Evolutionary conservation across 768 basidiomycete species (phyloP), one percentile per base, ranked within the genome.

Genomic region (Pleurotus pulmonarius): DNA sequence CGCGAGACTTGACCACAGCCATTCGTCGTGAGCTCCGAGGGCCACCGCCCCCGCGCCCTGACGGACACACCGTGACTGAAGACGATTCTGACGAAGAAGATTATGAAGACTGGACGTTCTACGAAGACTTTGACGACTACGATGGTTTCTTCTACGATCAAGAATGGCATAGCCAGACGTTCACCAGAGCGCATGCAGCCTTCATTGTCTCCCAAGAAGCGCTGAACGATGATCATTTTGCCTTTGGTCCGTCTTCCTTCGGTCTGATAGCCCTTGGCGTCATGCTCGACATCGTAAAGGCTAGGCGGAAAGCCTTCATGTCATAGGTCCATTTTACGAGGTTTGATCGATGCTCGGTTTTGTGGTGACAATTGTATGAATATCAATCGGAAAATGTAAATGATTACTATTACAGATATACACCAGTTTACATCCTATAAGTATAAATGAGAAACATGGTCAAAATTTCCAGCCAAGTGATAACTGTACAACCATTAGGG

Each of bases 201-300:
- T 81, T 79, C 80, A 59, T 66, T 4, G 70, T 71, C 5, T 73
- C 75, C 0, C 71, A 72, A 58, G 65, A 62, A 2, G 46, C 43
- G 8, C 39, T 77, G 15, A 58, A 60, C 0, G 62, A 66, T n/a
- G 64, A 70, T 12, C 62, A 65, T 13, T 57, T 22, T 3, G 49
- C 49, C 46, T 81, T 72, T 57, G 79, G 79, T 1, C 64, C 74
- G 5, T 71, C 72, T 58, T 77, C 75, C 59, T 81, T 80, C 48
- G 78, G 79, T 8, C 56, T 77, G 56, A 67, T 81, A 15, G 77
- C 76, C 16, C 55, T 81, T 59, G 73, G 74, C 9, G 61, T 67
- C 22, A 69, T 80, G 61, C 61, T 81, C 53, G 76, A 79, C 13
- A 58, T 72, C 26, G 54, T 75, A 22, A 76, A 73, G 53, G 69